phyloP scores from a whole-genome alignment of 768 basidiomycete species.

The Lyophyllum semitale region DNA sequence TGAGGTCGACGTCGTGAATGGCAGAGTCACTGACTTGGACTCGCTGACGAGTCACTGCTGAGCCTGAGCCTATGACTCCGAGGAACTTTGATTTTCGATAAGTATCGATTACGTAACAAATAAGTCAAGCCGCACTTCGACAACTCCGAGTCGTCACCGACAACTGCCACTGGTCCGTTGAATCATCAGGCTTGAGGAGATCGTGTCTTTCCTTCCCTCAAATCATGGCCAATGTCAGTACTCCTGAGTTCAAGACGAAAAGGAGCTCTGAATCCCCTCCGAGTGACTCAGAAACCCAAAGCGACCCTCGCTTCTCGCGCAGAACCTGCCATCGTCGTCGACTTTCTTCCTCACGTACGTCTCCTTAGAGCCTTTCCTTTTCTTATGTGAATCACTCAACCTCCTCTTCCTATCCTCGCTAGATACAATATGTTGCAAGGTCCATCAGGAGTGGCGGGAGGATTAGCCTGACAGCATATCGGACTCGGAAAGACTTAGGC shows the following conservation, averaged over 20 bases:
- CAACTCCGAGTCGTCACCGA: too few relatives aligned
- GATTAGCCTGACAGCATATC: slow-evolving; percentile 48
- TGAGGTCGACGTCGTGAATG: too few relatives aligned
- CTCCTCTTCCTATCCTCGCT: neutral
- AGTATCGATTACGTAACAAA: neutral
- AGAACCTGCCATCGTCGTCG: slow-evolving; percentile 77
- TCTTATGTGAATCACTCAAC: neutral
- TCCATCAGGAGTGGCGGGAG: slow-evolving; percentile 74
- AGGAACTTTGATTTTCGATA: too few relatives aligned
- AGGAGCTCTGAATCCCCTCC: slow-evolving; percentile 73
- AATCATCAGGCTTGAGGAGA: too few relatives aligned
- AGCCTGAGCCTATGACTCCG: too few relatives aligned
- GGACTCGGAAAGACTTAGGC: neutral
- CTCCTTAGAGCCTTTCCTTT: neutral
- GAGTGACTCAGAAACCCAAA: slow-evolving; percentile 15
- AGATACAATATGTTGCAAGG: slow-evolving; percentile 83
- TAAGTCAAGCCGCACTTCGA: neutral
- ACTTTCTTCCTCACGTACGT: slow-evolving; percentile 88
- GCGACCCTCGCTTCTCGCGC: slow-evolving; percentile 66
- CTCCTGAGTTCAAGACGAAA: slow-evolving; percentile 42
- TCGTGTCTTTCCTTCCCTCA: too few relatives aligned
- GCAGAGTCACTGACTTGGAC: too few relatives aligned
- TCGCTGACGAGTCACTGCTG: too few relatives aligned
- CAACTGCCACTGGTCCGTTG: too few relatives aligned
- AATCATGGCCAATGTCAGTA: neutral